Percentiles rank a stretch among this genome's conserved stretches.
Evolutionary conservation across 768 basidiomycete genomes (phyloP).

Genomic region (Macrocybe gigantea): DNA sequence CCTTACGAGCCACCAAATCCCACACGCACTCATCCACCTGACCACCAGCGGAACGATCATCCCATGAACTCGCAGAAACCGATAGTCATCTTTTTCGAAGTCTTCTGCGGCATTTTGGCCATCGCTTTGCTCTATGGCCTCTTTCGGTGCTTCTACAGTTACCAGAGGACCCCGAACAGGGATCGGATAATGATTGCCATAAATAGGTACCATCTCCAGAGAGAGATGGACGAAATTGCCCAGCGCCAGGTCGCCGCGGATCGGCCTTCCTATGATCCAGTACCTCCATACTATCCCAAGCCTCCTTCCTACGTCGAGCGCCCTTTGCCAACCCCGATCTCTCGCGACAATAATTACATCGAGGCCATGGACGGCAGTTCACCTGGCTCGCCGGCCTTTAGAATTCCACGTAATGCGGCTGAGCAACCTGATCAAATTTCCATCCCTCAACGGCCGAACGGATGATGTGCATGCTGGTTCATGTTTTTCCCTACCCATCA

Average conservation of each 20-base stretch:
- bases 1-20: conserved; percentile 6
- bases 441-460: too few relatives aligned
- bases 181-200: conserved; percentile 39
- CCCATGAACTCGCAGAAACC: conserved; percentile 19
- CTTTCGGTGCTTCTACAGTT: conserved; percentile 37
- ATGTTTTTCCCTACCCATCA: too few relatives aligned
- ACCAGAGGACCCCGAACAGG: conserved; percentile 35
- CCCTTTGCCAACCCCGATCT: neutral
- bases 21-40: conserved; percentile 6
- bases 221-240: conserved; percentile 45
- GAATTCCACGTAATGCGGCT: too few relatives aligned
- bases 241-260: conserved; percentile 20
- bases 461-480: too few relatives aligned
- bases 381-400: conserved; percentile 7
- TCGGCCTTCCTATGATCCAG: conserved; percentile 27
- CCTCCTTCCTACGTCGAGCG: conserved; percentile 37
- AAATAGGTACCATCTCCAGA: conserved; percentile 40
- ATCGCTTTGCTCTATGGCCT: conserved; percentile 28
- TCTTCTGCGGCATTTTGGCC: conserved; percentile 35
- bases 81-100: conserved; percentile 38
- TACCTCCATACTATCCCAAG: conserved; percentile 47
- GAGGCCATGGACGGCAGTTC: conserved; percentile 9
- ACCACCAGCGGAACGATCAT: conserved; percentile 5
- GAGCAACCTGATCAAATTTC: too few relatives aligned
- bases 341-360: conserved; percentile 6